These are phyloP conservation scores for Huntiella abstrusa DNA, from an alignment of 2,329 filamentous ascomycete species.

Conservation along the genomic window DNA sequence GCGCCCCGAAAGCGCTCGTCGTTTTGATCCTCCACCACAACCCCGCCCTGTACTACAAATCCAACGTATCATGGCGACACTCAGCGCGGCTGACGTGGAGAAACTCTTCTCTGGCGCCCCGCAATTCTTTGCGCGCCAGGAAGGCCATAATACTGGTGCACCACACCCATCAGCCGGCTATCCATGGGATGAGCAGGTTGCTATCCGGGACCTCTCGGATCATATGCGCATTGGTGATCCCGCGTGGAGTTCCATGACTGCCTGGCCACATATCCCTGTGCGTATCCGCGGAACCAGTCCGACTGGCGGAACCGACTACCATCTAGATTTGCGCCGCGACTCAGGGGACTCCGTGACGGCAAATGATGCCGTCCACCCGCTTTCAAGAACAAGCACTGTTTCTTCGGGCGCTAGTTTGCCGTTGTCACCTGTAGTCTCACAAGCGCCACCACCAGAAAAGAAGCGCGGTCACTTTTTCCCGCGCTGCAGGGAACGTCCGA, in stretches of 20 bases:
- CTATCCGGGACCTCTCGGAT: slow-evolving; percentile 45
- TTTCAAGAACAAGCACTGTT: slow-evolving; percentile 6
- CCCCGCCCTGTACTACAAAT: slow-evolving; percentile 30
- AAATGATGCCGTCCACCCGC: slow-evolving; percentile 8
- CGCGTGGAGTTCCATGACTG: slow-evolving; percentile 43
- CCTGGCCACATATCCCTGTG: slow-evolving; percentile 40
- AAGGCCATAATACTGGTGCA: slow-evolving; percentile 39
- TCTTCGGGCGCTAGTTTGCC: slow-evolving; percentile 22
- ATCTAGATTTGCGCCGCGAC: slow-evolving; percentile 15
- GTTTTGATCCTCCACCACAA: slow-evolving; percentile 20
- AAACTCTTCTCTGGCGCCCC: slow-evolving; percentile 60
- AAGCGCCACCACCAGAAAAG: slow-evolving; percentile 20
- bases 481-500: slow-evolving; percentile 42
- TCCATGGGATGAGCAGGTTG: slow-evolving; percentile 44
- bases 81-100: slow-evolving; percentile 41
- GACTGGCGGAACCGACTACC: background rate
- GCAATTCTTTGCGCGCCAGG: slow-evolving; percentile 45
- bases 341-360: slow-evolving; percentile 4
- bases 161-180: slow-evolving; percentile 46
- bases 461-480: slow-evolving; percentile 38
- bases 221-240: slow-evolving; percentile 43
- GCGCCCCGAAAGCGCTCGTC: slow-evolving; percentile 17
- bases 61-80: slow-evolving; percentile 38
- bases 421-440: slow-evolving; percentile 11
- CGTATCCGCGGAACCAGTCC: background rate